These are phyloP conservation scores for Heliocybe sulcata DNA, from an alignment of 1,284 basidiomycete species.

Conservation along the genomic window DNA sequence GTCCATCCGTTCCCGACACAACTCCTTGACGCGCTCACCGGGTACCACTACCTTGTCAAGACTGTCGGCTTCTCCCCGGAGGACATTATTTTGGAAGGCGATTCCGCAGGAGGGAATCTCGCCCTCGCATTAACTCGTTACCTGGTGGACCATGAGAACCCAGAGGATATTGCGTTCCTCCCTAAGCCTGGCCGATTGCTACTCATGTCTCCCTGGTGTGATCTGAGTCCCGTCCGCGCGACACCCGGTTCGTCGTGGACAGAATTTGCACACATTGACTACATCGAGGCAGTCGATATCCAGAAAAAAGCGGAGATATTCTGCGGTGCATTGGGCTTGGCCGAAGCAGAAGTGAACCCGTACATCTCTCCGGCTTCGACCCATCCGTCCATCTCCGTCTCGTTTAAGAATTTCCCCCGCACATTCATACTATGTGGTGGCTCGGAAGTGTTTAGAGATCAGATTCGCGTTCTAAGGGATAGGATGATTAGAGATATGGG, in stretches of 20 bases:
- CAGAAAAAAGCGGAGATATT: constrained; percentile 27
- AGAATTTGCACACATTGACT: constrained; percentile 29
- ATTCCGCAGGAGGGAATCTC: constrained; percentile 49
- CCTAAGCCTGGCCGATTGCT: constrained; percentile 39
- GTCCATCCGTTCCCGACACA: constrained; percentile 37
- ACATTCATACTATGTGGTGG: constrained; percentile 49
- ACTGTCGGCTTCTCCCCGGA: constrained; percentile 27
- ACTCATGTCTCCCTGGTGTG: constrained; percentile 51
- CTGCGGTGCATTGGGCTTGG: constrained; percentile 31
- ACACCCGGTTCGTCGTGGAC: constrained; percentile 24
- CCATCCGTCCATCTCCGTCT: constrained; percentile 19
- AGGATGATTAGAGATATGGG: constrained; percentile 10
- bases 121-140: constrained; percentile 31
- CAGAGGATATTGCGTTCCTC: constrained; percentile 24
- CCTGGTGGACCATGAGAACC: constrained; percentile 28
- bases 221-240: constrained; percentile 33
- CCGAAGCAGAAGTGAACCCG: constrained; percentile 31
- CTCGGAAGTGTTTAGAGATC: constrained; percentile 44
- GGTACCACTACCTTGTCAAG: constrained; percentile 35
- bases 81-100: constrained; percentile 44
- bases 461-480: constrained; percentile 25
- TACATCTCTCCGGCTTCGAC: constrained; percentile 52
- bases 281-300: constrained; percentile 17
- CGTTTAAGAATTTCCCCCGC: constrained; percentile 45
- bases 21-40: constrained; percentile 37